Percentiles rank a stretch among this genome's conserved stretches.
Conservation (phyloP, 2,329 filamentous ascomycete genomes). For the Plenodomus tracheiphilus region DNA sequence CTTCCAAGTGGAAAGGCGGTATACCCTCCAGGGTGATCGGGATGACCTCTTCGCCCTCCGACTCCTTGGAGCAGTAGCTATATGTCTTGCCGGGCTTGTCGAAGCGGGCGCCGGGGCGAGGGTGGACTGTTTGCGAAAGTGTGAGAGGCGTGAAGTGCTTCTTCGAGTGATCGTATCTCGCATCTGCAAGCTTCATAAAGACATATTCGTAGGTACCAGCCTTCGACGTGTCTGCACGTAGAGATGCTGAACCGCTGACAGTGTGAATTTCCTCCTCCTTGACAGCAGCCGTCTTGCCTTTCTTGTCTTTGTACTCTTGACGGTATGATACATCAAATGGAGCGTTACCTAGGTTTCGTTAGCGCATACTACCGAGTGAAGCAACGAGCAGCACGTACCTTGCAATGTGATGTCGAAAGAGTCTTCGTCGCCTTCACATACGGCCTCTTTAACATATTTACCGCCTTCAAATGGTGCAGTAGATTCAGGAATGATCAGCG, state of each 20-base stretch:
- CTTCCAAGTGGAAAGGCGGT: conserved; percentile 85
- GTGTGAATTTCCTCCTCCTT: conserved; percentile 75
- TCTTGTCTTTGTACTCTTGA: conserved; percentile 70
- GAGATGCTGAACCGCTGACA: conserved; percentile 72
- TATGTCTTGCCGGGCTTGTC: conserved; percentile 87
- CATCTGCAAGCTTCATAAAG: conserved; percentile 81
- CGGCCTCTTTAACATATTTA: conserved; percentile 72
- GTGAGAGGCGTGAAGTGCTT: conserved; percentile 67
- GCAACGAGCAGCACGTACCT: conserved; percentile 56
- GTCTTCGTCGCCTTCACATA: conserved; percentile 95
- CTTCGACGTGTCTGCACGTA: conserved; percentile 83
- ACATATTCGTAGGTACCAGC: conserved; percentile 84
- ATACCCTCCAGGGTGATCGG: conserved; percentile 82
- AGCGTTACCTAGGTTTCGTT: conserved; percentile 62
- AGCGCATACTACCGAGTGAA: not conserved
- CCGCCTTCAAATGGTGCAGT: conserved; percentile 59
- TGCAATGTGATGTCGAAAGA: conserved; percentile 78
- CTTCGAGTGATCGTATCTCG: conserved; percentile 77
- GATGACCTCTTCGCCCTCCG: conserved; percentile 80
- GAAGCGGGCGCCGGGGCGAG: conserved; percentile 81
- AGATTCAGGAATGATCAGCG: conserved; percentile 67
- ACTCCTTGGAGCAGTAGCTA: conserved; percentile 89
- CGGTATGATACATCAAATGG: conserved; percentile 86
- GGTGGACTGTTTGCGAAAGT: conserved; percentile 81
- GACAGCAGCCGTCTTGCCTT: conserved; percentile 59